Conservation (phyloP, 2,329 filamentous ascomycete genomes). For the Pseudogymnoascus sp. region DNA sequence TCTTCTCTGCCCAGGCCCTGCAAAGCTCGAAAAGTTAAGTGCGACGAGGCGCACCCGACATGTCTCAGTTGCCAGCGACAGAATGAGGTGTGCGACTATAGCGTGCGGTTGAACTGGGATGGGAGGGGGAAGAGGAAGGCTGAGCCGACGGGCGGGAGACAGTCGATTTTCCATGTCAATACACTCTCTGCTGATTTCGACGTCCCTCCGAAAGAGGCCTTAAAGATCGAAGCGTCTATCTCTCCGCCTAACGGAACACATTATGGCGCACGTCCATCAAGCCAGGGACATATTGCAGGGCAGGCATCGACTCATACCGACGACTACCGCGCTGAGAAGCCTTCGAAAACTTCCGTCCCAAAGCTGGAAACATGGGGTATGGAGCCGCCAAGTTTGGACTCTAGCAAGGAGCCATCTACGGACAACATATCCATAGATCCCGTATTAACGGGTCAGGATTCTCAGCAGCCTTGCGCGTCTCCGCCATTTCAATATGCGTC, state of each 20-base stretch:
- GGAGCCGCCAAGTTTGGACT: neutral
- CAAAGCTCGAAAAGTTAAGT: slow-evolving; percentile 74
- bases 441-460: slow-evolving; percentile 10
- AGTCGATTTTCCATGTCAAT: neutral
- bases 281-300: neutral
- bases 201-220: neutral
- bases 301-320: neutral
- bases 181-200: neutral
- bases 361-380: neutral
- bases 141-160: slow-evolving; percentile 23
- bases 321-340: neutral
- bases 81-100: slow-evolving; percentile 72
- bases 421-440: slow-evolving; percentile 18
- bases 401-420: neutral
- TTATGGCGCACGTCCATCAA: neutral
- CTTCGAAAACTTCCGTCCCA: neutral
- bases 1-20: slow-evolving; percentile 52
- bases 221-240: neutral
- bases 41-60: slow-evolving; percentile 67
- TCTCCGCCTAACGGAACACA: neutral
- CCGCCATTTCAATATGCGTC: slow-evolving; percentile 9
- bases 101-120: slow-evolving; percentile 74
- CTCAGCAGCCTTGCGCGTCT: slow-evolving; percentile 10
- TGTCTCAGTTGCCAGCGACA: slow-evolving; percentile 68
- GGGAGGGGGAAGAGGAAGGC: slow-evolving; percentile 57